Base-by-base conservation (phyloP, 192 early-diverging fungal genomes). In the Bifiguratus adelaidae region DNA sequence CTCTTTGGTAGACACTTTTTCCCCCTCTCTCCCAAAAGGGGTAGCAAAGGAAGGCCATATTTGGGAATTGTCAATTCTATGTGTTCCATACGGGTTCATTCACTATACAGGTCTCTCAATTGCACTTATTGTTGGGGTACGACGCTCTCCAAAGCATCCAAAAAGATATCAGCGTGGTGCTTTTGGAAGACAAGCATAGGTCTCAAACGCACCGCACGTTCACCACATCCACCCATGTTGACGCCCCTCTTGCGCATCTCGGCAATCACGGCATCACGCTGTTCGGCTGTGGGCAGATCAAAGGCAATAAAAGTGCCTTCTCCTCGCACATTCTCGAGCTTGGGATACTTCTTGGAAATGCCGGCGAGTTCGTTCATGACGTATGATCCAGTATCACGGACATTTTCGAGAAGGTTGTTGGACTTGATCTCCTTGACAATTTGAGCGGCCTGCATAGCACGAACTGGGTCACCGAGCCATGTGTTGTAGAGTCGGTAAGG, bases 401-500 rank as follows among this genome's bases (percentile, higher is more conserved):
- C 71, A 44, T 78, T 73, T 41, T 63, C 45, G 7, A 78, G 44
- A 20, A 86, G 55, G 19, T 70, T 48, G 13, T 76, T 65, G n/a
- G 54, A 54, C 25, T 69, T 30, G 16, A 86, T 68, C 48, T 81
- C 80, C n/a, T 65, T 33, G 4, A 83, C 50, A 29, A 86, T 78
- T 4, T 74, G 71, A 25, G 65, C 67, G 16, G 81, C 72, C 34
- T 82, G 61, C 23, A 82, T 41, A 1, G 79, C 76, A 18, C 83
- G 68, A 13, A 81, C 66, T 1, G 76, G 78, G 50, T 86, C 83
- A 9, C 83, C 83, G 67, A 86, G 53, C 83, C 83, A 86, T 7
- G 83, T 86, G 52, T 86, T 86, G 32, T 82, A 86, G 49, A 79
- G 70, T 52, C 83, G 74, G 50, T 71, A 77, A 22, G 83, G 55